Base-by-base conservation (phyloP, 2,329 filamentous ascomycete genomes). In the Aspergillus tubingensis region DNA sequence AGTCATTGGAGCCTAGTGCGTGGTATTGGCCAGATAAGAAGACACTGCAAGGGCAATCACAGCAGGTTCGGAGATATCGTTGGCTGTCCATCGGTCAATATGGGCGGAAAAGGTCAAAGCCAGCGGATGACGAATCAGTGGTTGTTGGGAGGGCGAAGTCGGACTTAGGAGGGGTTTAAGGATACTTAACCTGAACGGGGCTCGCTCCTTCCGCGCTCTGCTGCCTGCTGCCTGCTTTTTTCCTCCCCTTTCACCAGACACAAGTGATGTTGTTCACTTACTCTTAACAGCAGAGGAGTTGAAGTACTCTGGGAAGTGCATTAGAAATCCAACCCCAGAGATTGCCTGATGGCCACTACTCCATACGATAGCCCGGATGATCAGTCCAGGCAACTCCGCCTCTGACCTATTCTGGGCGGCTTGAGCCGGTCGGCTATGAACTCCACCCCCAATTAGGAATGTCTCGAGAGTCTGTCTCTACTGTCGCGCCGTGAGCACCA, bases 371-470 rank as follows among this genome's bases (percentile, higher is more conserved):
- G 47, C 25, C 11, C 47, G 15, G 25, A 19, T 50, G 47, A 50
- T 50, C 47, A 4, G 15, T 30, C 25, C 47, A 30, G 47, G 13
- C 47, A 30, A 30, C 13, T 49, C 44, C 44, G 44, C 21, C 23
- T 27, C 23, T 30, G 44, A 23, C 23, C 41, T 44, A 19, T 44
- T 49, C 13, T 25, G 47, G 25, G 47, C 47, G 47, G 47, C 47
- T 50, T 50, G 23, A 50, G 47, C 47, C 47, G 47, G 47, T 30
- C 47, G 47, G 47, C 47, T 30, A 50, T 15, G 15, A 50, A 50
- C 47, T 50, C 47, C 47, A 50, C 47, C 47, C 41, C 47, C 47
- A 50, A 50, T 30, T 27, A 17, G 47, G 23, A 8, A 50, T 32
- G 47, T 27, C 47, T 50, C 47, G 25, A 32, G 27, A 25, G 23